phyloP scores from a whole-genome alignment of 2,329 filamentous ascomycete species.

The Venturiaceae sp. region DNA sequence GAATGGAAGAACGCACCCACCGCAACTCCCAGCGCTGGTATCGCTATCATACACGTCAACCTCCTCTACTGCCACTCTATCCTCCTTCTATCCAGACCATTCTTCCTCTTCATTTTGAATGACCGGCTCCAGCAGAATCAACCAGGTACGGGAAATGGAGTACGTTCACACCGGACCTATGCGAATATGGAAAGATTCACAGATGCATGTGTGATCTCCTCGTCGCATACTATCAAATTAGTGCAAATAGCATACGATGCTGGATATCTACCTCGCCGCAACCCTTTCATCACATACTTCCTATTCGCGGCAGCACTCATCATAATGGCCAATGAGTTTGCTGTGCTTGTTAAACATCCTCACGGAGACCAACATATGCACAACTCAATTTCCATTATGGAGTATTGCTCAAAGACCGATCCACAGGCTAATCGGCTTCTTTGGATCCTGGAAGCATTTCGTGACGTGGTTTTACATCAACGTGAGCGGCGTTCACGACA shows the following conservation, averaged over 20 bases:
- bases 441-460: constrained; percentile 27
- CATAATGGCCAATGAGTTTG: constrained; percentile 30
- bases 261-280: constrained; percentile 27
- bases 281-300: constrained; percentile 31
- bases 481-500: constrained; percentile 9
- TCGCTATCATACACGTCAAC: constrained; percentile 53
- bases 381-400: constrained; percentile 29
- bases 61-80: constrained; percentile 54
- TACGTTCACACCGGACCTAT: constrained; percentile 1
- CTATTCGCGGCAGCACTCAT: constrained; percentile 30
- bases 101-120: constrained; percentile 50
- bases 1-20: constrained; percentile 41
- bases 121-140: constrained; percentile 26
- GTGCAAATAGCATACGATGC: constrained; percentile 30
- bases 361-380: constrained; percentile 25
- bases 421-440: constrained; percentile 27
- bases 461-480: constrained; percentile 25
- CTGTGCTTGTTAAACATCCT: constrained; percentile 21
- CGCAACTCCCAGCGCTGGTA: constrained; percentile 37
- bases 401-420: constrained; percentile 29
- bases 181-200: constrained; percentile 38
- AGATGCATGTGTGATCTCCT: constrained; percentile 31
- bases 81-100: constrained; percentile 53
- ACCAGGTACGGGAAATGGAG: background rate
- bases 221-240: constrained; percentile 28